A percentile compares a stretch with the other conserved stretches of the same genome.
phyloP scores from a whole-genome alignment of 164 flowering plant genomes.

The Umbellularia californica region DNA sequence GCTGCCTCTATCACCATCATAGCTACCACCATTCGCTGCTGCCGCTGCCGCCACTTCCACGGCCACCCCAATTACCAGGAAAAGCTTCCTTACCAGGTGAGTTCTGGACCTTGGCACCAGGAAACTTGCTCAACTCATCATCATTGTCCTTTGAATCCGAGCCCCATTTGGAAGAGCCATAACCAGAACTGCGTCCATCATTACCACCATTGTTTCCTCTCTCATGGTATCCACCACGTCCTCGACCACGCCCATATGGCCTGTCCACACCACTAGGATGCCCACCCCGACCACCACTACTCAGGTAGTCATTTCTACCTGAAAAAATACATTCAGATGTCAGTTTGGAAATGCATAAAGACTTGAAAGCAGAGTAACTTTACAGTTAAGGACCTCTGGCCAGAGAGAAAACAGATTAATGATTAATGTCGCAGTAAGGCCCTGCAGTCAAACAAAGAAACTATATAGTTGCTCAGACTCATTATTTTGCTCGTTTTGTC shows the following conservation, averaged over 20 bases:
- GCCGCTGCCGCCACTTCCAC: neutral
- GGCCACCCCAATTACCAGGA: conserved; percentile 32
- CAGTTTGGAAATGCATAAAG: neutral
- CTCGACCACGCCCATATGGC: conserved; percentile 64
- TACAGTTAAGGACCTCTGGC: no score
- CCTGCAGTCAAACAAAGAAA: no score
- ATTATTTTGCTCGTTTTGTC: no score
- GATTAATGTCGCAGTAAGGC: no score
- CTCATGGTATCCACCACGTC: conserved; percentile 32
- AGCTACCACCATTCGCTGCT: neutral
- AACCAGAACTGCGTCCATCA: conserved; percentile 43
- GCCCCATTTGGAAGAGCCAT: conserved; percentile 52
- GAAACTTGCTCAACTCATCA: conserved; percentile 51
- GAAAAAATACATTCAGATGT: neutral
- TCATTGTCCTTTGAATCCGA: conserved; percentile 41
- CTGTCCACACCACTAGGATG: conserved; percentile 62
- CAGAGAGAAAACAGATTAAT: no score
- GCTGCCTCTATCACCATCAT: neutral
- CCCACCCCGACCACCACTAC: conserved; percentile 44
- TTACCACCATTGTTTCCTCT: conserved; percentile 29
- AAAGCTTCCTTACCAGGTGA: conserved; percentile 69
- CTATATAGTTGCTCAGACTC: no score
- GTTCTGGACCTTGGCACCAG: conserved; percentile 47
- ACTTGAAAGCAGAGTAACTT: no score
- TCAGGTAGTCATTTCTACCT: conserved; percentile 56